A percentile compares a stretch with the other conserved stretches of the same genome.
phyloP scores from a whole-genome alignment of 345 rosid species.

The Alliaria petiolata region DNA sequence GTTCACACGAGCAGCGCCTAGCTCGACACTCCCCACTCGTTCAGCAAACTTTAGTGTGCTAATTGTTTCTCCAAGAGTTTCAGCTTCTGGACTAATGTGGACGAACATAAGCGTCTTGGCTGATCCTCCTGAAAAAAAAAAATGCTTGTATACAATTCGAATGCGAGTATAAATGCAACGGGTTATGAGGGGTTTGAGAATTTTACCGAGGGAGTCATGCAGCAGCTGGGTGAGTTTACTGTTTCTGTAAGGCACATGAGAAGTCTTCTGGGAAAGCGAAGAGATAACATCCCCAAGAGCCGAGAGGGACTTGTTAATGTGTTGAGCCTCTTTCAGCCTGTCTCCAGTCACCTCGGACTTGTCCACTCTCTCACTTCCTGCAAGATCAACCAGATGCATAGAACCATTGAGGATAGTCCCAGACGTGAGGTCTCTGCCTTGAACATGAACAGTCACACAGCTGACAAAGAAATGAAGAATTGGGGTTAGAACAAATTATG shows the following conservation, averaged over 20 bases:
- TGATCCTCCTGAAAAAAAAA: constrained; percentile 97
- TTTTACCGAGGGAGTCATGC: constrained; percentile 90
- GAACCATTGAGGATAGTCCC: constrained; percentile 68
- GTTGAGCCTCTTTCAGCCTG: constrained; percentile 84
- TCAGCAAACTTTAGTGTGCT: constrained; percentile 96
- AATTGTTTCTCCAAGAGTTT: constrained; percentile 78
- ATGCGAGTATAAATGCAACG: too few species aligned
- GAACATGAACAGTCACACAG: constrained; percentile 93
- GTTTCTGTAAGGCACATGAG: constrained; percentile 90
- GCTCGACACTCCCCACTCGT: constrained; percentile 88
- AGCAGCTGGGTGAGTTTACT: constrained; percentile 96
- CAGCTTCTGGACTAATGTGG: constrained; percentile 86
- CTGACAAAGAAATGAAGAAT: constrained; percentile 37
- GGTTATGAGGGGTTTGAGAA: constrained; percentile 7
- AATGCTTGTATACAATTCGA: too few species aligned
- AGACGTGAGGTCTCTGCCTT: constrained; percentile 76
- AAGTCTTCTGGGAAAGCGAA: constrained; percentile 77
- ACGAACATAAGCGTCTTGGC: constrained; percentile 98
- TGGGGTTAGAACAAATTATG: background rate
- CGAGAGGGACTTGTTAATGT: constrained; percentile 87
- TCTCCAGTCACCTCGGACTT: constrained; percentile 95
- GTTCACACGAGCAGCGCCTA: constrained; percentile 91
- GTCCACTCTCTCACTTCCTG: constrained; percentile 96
- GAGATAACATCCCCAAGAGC: constrained; percentile 94
- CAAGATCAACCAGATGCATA: constrained; percentile 96